Evolutionary conservation across 176 grass and related monocot species (phyloP).

Genomic region (Carex cristatella): DNA sequence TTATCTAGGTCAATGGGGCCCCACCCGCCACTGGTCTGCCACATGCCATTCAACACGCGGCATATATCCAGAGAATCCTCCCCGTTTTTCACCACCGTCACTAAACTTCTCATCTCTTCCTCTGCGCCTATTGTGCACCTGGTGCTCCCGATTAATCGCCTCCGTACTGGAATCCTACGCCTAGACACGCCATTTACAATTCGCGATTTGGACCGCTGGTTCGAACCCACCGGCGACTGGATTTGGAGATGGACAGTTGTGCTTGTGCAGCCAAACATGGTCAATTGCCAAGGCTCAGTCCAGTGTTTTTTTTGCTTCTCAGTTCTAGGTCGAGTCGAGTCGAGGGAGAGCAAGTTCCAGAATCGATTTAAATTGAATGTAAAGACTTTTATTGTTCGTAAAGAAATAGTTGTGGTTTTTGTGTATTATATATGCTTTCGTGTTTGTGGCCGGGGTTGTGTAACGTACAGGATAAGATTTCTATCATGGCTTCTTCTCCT

Average conservation of each 20-base stretch:
- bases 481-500: no score
- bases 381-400: not conserved
- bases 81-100: conserved; percentile 36
- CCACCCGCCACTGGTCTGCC: conserved; percentile 88
- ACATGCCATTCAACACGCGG: conserved; percentile 96
- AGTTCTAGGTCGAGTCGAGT: not conserved
- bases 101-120: conserved; percentile 26
- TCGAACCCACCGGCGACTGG: not conserved
- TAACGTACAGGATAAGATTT: not conserved
- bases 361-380: not conserved
- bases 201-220: not conserved
- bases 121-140: not conserved
- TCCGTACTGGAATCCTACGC: not conserved
- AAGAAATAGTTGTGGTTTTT: not conserved
- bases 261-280: conserved; percentile 36
- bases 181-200: conserved; percentile 5
- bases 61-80: conserved; percentile 69
- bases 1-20: conserved; percentile 75
- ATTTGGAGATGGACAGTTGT: conserved; percentile 1
- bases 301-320: not conserved
- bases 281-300: not conserved
- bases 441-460: not conserved
- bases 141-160: conserved; percentile 5
- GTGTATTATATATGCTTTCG: not conserved
- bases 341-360: not conserved